Evolutionary conservation across 1,139 yeast species (phyloP), one percentile per base, ranked within the genome.

Genomic region (Geotrichum carabidarum): DNA sequence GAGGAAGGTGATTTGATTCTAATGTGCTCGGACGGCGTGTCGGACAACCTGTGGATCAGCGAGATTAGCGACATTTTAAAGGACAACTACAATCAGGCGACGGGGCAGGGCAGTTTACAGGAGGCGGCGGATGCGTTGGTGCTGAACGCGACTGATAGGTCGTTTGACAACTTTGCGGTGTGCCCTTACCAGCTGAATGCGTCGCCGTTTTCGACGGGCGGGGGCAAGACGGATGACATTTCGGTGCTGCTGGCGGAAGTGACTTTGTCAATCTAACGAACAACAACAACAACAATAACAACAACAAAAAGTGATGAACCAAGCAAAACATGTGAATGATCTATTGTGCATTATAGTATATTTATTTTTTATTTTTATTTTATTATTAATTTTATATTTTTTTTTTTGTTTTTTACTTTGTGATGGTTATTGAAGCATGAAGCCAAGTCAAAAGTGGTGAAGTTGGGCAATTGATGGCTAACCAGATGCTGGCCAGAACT

Each of bases 1-100:
- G 12, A 81, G 63, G 79, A 78, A 55, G 82, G 83, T 51, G 98
- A 93, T 68, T 73, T 93, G 11, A 80, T 93, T 3, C 71, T 93
- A 56, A 83, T 91, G 68, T 94, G 95, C 47, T 89, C 97, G 0
- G 99, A 93, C 71, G 99, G 99, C 27, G 86, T 93, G 50, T 83
- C 89, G 18, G 99, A 93, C 69, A 93, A 93, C 68, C 81, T 91
- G 48, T 78, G 81, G 48, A 78, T 85, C 1, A 80, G 80, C 54
- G 96, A 78, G 63, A 73, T 78, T 18, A 60, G 67, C 6, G 69
- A 90, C 66, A 84, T 90, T 54, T 89, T 82, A 11, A 70, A 71
- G 31, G 65, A 62, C 18, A 66, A 65, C 12, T 60, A 46, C 56
- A 37, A 67, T 68, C 71, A 14, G 57, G 44, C 15, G 11, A 31